Conservation (phyloP, 805 yeast genomes). For the Sungouiozyma intestinalis region DNA sequence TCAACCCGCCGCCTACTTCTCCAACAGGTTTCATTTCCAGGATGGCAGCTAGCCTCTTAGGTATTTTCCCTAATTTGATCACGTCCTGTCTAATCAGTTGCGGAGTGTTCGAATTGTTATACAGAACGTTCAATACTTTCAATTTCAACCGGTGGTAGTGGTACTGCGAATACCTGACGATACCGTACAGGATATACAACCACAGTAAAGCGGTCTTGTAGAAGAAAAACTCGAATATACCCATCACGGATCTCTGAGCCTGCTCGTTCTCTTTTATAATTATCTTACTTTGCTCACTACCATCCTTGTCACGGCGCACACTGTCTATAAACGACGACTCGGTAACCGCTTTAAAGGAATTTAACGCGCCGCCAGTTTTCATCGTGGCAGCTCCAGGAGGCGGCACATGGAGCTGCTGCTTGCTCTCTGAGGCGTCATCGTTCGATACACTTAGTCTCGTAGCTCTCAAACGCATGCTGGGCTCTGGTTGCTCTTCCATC, state of each 20-base stretch:
- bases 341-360: constrained; percentile 13
- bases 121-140: constrained; percentile 50
- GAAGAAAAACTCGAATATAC: constrained; percentile 20
- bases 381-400: constrained; percentile 16
- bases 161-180: constrained; percentile 43
- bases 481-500: neutral
- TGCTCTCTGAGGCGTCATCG: neutral
- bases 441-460: neutral
- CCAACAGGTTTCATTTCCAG: constrained; percentile 62
- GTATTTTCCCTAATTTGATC: constrained; percentile 59
- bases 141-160: constrained; percentile 43
- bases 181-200: constrained; percentile 46
- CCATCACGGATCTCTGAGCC: constrained; percentile 7
- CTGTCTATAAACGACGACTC: constrained; percentile 10
- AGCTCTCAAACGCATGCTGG: constrained; percentile 1
- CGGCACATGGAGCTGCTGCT: constrained; percentile 6
- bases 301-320: constrained; percentile 1
- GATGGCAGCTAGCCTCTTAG: constrained; percentile 67
- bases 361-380: constrained; percentile 8
- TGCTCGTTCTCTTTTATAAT: neutral
- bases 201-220: constrained; percentile 42
- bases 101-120: constrained; percentile 68
- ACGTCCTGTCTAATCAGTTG: constrained; percentile 81
- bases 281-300: neutral
- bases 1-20: constrained; percentile 82